Conservation (phyloP, 2,329 filamentous ascomycete species). For the Scytalidium sp. region DNA sequence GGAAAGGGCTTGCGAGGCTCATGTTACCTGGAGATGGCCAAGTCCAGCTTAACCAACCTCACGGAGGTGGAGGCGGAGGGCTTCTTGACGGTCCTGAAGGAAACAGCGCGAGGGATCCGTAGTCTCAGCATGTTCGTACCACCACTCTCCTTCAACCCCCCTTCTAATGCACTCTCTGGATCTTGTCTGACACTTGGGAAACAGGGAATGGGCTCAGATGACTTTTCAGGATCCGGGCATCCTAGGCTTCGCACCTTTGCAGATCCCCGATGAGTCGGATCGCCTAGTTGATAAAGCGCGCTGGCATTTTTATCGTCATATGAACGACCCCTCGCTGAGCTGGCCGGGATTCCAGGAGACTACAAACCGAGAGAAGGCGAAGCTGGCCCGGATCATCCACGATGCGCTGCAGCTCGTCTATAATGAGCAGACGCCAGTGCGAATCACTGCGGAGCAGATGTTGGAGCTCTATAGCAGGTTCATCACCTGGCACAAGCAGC, state of each 20-base stretch:
- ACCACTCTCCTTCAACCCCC: not conserved
- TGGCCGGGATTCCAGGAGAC: slow-evolving; percentile 23
- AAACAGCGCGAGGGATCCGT: slow-evolving; percentile 27
- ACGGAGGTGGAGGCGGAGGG: slow-evolving; percentile 12
- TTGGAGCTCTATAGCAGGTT: slow-evolving; percentile 25
- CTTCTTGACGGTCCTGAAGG: slow-evolving; percentile 23
- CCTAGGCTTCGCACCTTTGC: slow-evolving; percentile 5
- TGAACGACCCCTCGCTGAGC: slow-evolving; percentile 13
- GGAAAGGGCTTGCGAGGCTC: slow-evolving; percentile 22
- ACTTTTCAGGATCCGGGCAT: slow-evolving; percentile 24
- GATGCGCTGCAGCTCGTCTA: slow-evolving; percentile 24
- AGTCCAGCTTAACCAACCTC: slow-evolving; percentile 15
- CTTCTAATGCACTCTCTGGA: too few relatives aligned
- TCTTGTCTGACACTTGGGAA: slow-evolving; percentile 11
- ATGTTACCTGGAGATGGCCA: slow-evolving; percentile 25
- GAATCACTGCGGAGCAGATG: slow-evolving; percentile 17
- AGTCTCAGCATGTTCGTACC: slow-evolving; percentile 31
- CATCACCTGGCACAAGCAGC: slow-evolving; percentile 21
- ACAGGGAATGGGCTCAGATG: slow-evolving; percentile 30
- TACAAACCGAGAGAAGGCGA: slow-evolving; percentile 27
- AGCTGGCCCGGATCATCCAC: slow-evolving; percentile 23
- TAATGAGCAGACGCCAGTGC: slow-evolving; percentile 4
- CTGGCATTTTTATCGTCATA: slow-evolving; percentile 24
- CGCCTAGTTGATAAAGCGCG: slow-evolving; percentile 12
- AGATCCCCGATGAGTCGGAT: slow-evolving; percentile 13